These are phyloP conservation scores for Aspergillus latus DNA, from an alignment of 2,329 filamentous ascomycete genomes.

Conservation along the genomic window DNA sequence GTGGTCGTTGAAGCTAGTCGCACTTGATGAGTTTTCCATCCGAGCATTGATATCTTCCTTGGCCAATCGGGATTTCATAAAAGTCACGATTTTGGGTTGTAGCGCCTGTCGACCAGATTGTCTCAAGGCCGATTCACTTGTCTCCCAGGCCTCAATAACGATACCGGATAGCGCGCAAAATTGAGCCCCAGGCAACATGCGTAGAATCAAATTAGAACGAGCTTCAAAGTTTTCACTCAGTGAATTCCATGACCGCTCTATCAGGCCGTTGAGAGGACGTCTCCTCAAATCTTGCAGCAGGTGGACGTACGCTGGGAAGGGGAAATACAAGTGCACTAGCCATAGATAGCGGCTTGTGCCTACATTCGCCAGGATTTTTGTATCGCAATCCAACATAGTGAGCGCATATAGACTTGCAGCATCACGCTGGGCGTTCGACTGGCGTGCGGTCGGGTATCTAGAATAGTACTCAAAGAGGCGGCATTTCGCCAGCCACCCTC, in stretches of 20 bases:
- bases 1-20: not conserved
- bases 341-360: constrained; percentile 45
- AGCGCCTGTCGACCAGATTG: constrained; percentile 16
- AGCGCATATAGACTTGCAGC: constrained; percentile 32
- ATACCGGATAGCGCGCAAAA: constrained; percentile 37
- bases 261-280: constrained; percentile 36
- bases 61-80: constrained; percentile 23
- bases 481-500: constrained; percentile 49
- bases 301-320: constrained; percentile 51
- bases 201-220: constrained; percentile 23
- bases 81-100: constrained; percentile 31
- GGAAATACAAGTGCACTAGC: constrained; percentile 48
- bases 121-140: constrained; percentile 23
- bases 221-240: constrained; percentile 50
- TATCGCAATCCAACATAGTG: constrained; percentile 49
- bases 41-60: not conserved
- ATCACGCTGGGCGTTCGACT: constrained; percentile 33
- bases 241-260: constrained; percentile 43
- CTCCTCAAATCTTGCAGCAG: constrained; percentile 44
- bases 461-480: constrained; percentile 54
- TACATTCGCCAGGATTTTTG: constrained; percentile 44
- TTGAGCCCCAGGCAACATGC: constrained; percentile 21
- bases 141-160: constrained; percentile 46
- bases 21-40: not conserved
- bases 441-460: constrained; percentile 20